phyloP scores from a whole-genome alignment of 352 stramenopile species.

The Phytopythium sindhum region DNA sequence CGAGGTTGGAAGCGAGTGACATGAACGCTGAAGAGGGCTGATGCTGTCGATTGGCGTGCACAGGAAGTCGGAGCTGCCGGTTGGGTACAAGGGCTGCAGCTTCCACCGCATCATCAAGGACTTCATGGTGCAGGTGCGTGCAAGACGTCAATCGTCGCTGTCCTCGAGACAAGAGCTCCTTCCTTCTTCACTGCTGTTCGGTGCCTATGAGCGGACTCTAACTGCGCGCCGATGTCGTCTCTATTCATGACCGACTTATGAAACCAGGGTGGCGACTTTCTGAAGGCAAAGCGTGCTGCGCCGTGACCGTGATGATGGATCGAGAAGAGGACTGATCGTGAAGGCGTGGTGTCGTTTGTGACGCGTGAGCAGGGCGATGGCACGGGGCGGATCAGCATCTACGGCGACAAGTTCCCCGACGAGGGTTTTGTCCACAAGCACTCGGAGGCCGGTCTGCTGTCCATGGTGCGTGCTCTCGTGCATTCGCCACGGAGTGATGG shows the following conservation, averaged over 20 bases:
- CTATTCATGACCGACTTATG: no score
- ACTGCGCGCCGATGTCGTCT: background rate
- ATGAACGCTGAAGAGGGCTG: background rate
- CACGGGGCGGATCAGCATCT: constrained; percentile 83
- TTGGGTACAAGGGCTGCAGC: constrained; percentile 86
- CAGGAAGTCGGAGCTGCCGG: constrained; percentile 77
- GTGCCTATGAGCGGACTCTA: background rate
- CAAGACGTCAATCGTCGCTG: no score
- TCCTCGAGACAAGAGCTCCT: no score
- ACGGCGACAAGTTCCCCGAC: constrained; percentile 85
- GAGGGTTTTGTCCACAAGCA: constrained; percentile 85
- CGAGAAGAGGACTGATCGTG: background rate
- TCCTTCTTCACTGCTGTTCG: background rate
- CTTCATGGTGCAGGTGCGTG: constrained; percentile 84
- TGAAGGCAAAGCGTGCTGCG: constrained; percentile 41
- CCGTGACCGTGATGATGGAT: background rate
- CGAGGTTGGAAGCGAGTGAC: background rate
- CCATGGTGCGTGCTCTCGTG: constrained; percentile 52
- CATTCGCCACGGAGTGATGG: no score
- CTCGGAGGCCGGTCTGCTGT: constrained; percentile 71
- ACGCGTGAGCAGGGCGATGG: constrained; percentile 52
- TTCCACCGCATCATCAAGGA: constrained; percentile 92
- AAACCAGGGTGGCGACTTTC: constrained; percentile 69
- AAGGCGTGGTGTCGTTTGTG: constrained; percentile 2
- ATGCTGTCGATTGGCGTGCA: constrained; percentile 27